These are phyloP conservation scores for Komagataella phaffii DNA, from an alignment of 805 yeast species.

Conservation along the genomic window DNA sequence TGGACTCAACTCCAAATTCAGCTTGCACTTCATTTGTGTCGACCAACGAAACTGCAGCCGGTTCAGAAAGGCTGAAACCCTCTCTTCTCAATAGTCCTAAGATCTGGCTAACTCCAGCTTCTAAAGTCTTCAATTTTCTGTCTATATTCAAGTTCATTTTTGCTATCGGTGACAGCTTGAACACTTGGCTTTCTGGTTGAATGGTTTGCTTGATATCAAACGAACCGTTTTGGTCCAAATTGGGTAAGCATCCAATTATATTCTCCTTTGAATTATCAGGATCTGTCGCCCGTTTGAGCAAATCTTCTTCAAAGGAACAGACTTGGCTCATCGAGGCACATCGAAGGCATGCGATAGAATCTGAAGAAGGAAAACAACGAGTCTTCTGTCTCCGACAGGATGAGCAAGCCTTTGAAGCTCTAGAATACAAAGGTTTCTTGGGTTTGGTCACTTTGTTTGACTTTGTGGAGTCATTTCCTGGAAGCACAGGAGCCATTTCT, in stretches of 20 bases:
- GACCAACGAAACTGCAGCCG: neutral
- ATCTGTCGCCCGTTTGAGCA: constrained; percentile 3
- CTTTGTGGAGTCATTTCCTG: neutral
- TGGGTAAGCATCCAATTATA: constrained; percentile 4
- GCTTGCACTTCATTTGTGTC: neutral
- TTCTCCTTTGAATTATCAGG: neutral
- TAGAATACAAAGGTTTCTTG: neutral
- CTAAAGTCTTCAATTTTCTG: neutral
- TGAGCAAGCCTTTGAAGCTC: constrained; percentile 18
- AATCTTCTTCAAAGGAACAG: constrained; percentile 35
- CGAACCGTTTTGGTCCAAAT: constrained; percentile 3
- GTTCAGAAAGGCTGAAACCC: neutral
- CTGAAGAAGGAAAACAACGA: constrained; percentile 43
- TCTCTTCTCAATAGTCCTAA: neutral
- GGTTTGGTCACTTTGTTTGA: neutral
- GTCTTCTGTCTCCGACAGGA: constrained; percentile 24
- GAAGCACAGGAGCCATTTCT: neutral
- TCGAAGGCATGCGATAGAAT: constrained; percentile 37
- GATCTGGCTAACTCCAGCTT: neutral
- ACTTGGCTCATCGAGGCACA: constrained; percentile 37
- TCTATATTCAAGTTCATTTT: neutral
- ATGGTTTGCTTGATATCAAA: constrained; percentile 4
- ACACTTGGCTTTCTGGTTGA: constrained; percentile 5
- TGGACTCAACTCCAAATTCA: neutral
- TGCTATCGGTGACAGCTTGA: neutral